Evolutionary conservation across 208 protist genomes (phyloP).

Genomic region (Crithidia bombi): DNA sequence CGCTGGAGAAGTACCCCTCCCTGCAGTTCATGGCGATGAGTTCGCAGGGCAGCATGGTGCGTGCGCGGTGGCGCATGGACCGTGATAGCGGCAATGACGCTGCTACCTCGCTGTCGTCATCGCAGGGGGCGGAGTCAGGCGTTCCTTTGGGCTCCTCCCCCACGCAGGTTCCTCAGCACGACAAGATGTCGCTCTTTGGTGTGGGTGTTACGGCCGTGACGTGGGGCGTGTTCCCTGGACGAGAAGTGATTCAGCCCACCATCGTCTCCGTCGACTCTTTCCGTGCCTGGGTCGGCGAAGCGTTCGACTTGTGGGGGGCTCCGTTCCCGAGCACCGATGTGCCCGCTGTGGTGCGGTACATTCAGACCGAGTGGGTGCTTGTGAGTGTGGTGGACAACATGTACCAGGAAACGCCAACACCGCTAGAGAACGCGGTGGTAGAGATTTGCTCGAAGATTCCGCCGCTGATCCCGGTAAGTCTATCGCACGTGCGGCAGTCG

Average conservation of each 20-base stretch:
- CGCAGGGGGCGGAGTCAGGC: background rate
- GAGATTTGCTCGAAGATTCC: conserved; percentile 59
- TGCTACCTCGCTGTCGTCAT: background rate
- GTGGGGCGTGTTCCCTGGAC: conserved; percentile 72
- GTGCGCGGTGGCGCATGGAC: conserved; percentile 34
- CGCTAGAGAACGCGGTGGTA: conserved; percentile 39
- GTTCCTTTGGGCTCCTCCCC: background rate
- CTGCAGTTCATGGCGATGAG: conserved; percentile 61
- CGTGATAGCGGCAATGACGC: conserved; percentile 4
- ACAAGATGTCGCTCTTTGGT: conserved; percentile 30
- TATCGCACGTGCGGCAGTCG: conserved; percentile 6
- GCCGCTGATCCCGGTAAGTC: conserved; percentile 33
- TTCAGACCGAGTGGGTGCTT: conserved; percentile 55
- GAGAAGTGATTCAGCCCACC: conserved; percentile 72
- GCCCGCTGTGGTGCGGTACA: conserved; percentile 43
- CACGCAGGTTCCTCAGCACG: conserved; percentile 9
- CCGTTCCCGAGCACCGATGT: conserved; percentile 44
- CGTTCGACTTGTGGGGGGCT: conserved; percentile 59
- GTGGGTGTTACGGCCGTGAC: conserved; percentile 59
- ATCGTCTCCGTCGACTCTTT: conserved; percentile 70
- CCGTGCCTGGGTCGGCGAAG: conserved; percentile 57
- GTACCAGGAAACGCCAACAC: conserved; percentile 40
- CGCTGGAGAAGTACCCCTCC: conserved; percentile 51
- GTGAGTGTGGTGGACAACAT: conserved; percentile 61
- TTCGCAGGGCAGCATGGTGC: conserved; percentile 28